A percentile compares a stretch with the other conserved stretches of the same genome.
Evolutionary conservation across 75 land plant genomes (phyloP).

Genomic region (Pseudotsuga menziesii): DNA sequence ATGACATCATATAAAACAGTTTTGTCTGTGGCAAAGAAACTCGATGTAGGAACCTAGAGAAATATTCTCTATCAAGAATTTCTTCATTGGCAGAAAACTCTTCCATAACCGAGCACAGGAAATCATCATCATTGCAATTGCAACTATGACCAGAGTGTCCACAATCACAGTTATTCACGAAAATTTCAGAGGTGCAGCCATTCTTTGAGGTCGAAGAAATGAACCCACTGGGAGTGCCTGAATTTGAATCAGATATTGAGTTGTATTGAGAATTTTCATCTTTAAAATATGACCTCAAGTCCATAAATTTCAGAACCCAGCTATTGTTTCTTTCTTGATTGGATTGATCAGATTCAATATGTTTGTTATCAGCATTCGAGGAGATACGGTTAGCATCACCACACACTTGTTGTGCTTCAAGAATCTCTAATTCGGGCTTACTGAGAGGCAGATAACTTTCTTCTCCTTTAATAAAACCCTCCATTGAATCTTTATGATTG

Average conservation of each 20-base stretch:
- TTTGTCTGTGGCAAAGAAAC: constrained; percentile 38
- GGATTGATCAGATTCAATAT: neutral
- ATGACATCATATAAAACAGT: constrained; percentile 41
- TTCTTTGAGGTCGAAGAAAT: neutral
- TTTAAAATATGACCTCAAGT: neutral
- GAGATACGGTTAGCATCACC: neutral
- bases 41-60: constrained; percentile 29
- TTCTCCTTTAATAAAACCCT: too few species aligned
- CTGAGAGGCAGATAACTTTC: neutral
- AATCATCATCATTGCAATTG: neutral
- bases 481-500: neutral
- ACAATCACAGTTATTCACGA: neutral
- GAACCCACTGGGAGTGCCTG: neutral
- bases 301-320: neutral
- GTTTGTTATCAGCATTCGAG: neutral
- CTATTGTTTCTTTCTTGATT: neutral
- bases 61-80: constrained; percentile 26
- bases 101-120: neutral
- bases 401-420: neutral
- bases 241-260: neutral
- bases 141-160: neutral
- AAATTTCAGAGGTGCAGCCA: neutral
- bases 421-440: too few species aligned
- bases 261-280: neutral
- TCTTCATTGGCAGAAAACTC: neutral